phyloP scores from a whole-genome alignment of 345 rosid genomes.

The Hibiscus trionum region DNA sequence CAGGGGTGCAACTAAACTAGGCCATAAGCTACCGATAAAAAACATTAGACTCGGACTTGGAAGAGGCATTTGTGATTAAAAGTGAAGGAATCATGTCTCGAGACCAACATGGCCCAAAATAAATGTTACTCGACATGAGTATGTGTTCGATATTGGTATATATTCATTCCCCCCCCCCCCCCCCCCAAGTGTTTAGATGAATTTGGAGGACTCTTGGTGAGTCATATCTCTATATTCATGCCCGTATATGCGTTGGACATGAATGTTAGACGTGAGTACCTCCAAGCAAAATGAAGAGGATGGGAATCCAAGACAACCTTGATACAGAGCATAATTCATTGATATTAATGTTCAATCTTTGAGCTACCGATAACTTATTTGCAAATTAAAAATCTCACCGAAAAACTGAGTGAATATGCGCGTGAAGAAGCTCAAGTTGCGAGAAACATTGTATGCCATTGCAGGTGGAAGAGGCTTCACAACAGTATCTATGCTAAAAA shows the following conservation, averaged over 20 bases:
- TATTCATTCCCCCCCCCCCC: too few relatives aligned
- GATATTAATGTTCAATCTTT: neutral
- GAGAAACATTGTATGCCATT: constrained; percentile 78
- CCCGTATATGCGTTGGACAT: neutral
- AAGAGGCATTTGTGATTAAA: neutral
- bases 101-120: neutral
- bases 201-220: neutral
- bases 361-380: neutral
- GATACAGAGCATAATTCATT: neutral
- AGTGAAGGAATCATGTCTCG: neutral
- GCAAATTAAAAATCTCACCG: constrained; percentile 40
- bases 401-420: constrained; percentile 98
- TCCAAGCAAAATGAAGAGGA: neutral
- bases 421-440: constrained; percentile 90
- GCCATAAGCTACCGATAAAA: neutral
- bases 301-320: neutral
- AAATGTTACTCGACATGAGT: neutral
- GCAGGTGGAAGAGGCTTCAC: constrained; percentile 97
- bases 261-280: neutral
- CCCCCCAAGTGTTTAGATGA: neutral
- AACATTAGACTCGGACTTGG: neutral
- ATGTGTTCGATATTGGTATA: neutral
- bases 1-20: neutral
- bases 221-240: neutral
- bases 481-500: constrained; percentile 79